Evolutionary conservation across 2,329 filamentous ascomycete species (phyloP), one percentile per base, ranked within the genome.

Genomic region (Pseudogymnoascus verrucosus): DNA sequence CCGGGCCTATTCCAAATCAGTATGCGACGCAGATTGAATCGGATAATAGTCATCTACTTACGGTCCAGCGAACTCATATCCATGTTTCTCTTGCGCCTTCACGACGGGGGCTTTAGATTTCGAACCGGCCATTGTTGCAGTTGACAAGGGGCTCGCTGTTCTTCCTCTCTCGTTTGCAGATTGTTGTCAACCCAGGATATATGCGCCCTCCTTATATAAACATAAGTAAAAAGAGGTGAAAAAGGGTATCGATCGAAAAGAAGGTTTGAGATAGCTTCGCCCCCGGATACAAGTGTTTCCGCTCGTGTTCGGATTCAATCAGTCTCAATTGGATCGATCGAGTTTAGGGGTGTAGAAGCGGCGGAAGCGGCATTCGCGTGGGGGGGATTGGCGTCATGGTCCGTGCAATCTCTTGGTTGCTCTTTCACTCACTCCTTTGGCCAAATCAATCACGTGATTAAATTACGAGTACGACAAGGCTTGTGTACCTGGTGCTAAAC

Each of bases 1-100:
- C 92, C 93, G 44, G 88, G 80, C 63, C 92, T 96, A 68, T 11
- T 61, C 51, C n/a, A 4, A 6, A 34, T 67, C 31, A 69, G 67
- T 31, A 42, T n/a, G 23, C 47, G 47, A 28, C 28, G 21, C 42
- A 26, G 37, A 28, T 63, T n/a, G 16, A 28, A 21, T 21, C 54
- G 5, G 12, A 23, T 3, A 44, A 5, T 2, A 10, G 8, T 21
- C 11, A 23, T 42, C 5, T 62, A 61, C 72, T 63, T 69, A 74
- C 73, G 72, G 73, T 66, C 73, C 73, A 23, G 65, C 65, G 64
- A 75, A 75, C 65, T 75, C 73, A 66, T 74, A 74, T 60, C 71
- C 71, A 67, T 73, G 73, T 11, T 67, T 61, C 62, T 70, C 65
- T 23, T 62, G 60, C 60, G 66, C 66, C 64, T 70, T 70, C 19